A percentile compares a stretch with the other conserved stretches of the same genome.
These are phyloP conservation scores for Beauveria brongniartii DNA, from an alignment of 2,329 filamentous ascomycete species.

Conservation along the genomic window DNA sequence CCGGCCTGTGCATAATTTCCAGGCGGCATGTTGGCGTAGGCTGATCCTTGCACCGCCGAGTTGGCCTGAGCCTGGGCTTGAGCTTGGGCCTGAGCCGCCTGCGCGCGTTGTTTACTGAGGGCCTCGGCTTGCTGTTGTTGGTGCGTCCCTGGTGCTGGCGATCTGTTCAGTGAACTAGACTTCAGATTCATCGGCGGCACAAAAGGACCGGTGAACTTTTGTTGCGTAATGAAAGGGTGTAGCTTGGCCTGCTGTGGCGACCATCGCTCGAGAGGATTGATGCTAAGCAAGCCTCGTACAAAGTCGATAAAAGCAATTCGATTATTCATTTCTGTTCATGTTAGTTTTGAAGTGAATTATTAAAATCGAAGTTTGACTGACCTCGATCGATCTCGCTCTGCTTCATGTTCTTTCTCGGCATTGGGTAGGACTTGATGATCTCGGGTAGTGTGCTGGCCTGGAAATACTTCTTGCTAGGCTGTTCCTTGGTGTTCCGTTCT, in stretches of 20 bases:
- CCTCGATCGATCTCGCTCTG: slow-evolving; percentile 92
- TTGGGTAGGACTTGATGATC: slow-evolving; percentile 95
- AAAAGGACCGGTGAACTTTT: slow-evolving; percentile 93
- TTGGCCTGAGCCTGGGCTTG: slow-evolving; percentile 59
- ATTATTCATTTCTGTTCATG: slow-evolving; percentile 85
- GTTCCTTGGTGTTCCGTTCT: slow-evolving; percentile 93
- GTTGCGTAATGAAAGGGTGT: slow-evolving; percentile 96
- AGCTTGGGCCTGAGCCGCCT: slow-evolving; percentile 55
- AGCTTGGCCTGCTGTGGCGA: slow-evolving; percentile 95
- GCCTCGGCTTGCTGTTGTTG: slow-evolving; percentile 95
- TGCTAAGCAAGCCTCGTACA: slow-evolving; percentile 82
- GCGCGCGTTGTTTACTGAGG: slow-evolving; percentile 82
- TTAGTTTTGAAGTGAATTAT: neutral
- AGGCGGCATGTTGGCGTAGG: slow-evolving; percentile 47
- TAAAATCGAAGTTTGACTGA: slow-evolving; percentile 30
- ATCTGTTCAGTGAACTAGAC: slow-evolving; percentile 73
- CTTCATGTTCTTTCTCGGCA: slow-evolving; percentile 99
- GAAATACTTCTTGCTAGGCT: slow-evolving; percentile 99
- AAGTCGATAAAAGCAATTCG: slow-evolving; percentile 97
- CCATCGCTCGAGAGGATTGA: slow-evolving; percentile 95
- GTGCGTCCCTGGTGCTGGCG: slow-evolving; percentile 85
- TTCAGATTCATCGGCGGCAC: slow-evolving; percentile 97
- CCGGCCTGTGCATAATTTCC: slow-evolving; percentile 40
- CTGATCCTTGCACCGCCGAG: slow-evolving; percentile 52
- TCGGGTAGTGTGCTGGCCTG: slow-evolving; percentile 88